Evolutionary conservation across 2,329 filamentous ascomycete species (phyloP).

Genomic region (Apiospora saccharicola): DNA sequence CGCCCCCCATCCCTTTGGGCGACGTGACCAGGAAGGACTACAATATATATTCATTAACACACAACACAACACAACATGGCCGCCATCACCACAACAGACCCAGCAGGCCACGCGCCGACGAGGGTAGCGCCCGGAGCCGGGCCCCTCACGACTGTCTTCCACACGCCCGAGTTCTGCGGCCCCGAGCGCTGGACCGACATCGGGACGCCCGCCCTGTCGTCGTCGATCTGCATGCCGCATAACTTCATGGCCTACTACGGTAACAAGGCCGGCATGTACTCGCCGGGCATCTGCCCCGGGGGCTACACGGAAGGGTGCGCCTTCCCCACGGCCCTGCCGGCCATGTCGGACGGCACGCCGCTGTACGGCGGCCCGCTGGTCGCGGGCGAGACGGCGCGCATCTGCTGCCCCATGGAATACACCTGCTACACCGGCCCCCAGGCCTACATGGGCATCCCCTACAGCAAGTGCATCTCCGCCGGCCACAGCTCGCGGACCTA

Average conservation of each 20-base stretch:
- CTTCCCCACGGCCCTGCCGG: not conserved
- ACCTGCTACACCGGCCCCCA: not conserved
- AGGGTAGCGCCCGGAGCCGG: not conserved
- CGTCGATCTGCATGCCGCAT: constrained; percentile 17
- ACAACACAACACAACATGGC: not conserved
- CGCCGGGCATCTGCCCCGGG: constrained; percentile 9
- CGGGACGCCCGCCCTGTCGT: not conserved
- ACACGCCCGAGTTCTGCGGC: constrained; percentile 13
- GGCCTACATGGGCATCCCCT: not conserved
- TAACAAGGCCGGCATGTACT: constrained; percentile 16
- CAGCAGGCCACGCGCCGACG: not conserved
- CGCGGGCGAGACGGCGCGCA: constrained; percentile 11
- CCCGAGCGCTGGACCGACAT: not conserved
- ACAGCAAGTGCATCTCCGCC: constrained; percentile 3
- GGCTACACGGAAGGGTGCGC: constrained; percentile 4
- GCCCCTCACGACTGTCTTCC: constrained; percentile 17
- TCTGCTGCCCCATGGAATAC: constrained; percentile 16
- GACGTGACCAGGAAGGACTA: not conserved
- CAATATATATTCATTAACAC: not conserved
- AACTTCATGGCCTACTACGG: constrained; percentile 11
- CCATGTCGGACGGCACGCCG: not conserved
- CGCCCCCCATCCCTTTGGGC: not conserved
- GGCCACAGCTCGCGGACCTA: not conserved
- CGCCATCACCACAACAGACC: not conserved
- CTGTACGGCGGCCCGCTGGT: not conserved